These are phyloP conservation scores for Phytophthora cactorum DNA, from an alignment of 352 stramenopile species.

Conservation along the genomic window DNA sequence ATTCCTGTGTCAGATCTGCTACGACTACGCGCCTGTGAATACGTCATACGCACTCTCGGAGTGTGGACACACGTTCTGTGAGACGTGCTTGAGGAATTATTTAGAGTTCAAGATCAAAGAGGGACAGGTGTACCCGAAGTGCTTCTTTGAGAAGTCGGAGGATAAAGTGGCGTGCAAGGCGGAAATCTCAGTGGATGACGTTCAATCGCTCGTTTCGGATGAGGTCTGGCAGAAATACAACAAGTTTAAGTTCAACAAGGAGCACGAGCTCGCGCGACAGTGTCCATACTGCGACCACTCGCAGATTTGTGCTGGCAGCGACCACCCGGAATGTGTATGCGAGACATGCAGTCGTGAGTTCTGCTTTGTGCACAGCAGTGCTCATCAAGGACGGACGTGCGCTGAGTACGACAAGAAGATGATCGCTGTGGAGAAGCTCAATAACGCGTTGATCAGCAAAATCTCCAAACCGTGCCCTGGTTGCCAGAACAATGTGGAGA, in stretches of 20 bases:
- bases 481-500: conserved; percentile 91
- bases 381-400: conserved; percentile 73
- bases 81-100: conserved; percentile 62
- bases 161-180: conserved; percentile 44
- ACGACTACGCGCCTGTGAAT: conserved; percentile 54
- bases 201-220: conserved; percentile 51
- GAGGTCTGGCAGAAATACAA: conserved; percentile 76
- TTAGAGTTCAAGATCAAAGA: conserved; percentile 79
- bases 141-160: conserved; percentile 58
- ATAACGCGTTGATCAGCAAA: conserved; percentile 76
- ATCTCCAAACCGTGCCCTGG: conserved; percentile 88
- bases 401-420: conserved; percentile 79
- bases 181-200: conserved; percentile 52
- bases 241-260: conserved; percentile 89
- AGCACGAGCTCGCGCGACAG: conserved; percentile 63
- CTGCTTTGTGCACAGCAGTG: conserved; percentile 90
- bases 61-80: conserved; percentile 71
- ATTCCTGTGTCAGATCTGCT: conserved; percentile 82
- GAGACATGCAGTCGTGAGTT: conserved; percentile 60
- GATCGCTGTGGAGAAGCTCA: conserved; percentile 86
- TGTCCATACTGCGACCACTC: conserved; percentile 67
- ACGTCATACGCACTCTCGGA: conserved; percentile 43
- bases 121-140: conserved; percentile 73
- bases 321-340: conserved; percentile 54
- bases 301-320: conserved; percentile 52